These are phyloP conservation scores for Lepidium africanum DNA, from an alignment of 345 rosid genomes.

Conservation along the genomic window DNA sequence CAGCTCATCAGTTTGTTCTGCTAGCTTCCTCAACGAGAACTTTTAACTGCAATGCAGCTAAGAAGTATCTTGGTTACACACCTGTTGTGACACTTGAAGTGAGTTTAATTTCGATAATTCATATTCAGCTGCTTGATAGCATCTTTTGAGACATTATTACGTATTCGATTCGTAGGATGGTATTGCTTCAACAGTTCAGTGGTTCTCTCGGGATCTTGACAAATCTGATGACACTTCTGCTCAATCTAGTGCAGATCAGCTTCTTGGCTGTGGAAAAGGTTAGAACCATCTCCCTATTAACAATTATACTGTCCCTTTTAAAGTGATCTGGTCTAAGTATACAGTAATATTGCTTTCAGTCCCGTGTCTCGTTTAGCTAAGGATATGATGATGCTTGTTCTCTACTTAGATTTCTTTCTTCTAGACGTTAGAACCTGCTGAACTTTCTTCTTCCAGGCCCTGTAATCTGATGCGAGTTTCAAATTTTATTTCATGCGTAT, in stretches of 20 bases:
- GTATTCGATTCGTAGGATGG: constrained; percentile 56
- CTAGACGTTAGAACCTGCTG: constrained; percentile 3
- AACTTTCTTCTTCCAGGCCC: not conserved
- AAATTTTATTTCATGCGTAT: not conserved
- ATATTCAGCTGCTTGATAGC: constrained; percentile 7
- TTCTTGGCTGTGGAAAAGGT: constrained; percentile 90
- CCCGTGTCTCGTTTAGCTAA: not conserved
- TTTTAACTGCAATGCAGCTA: constrained; percentile 74
- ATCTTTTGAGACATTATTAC: not conserved
- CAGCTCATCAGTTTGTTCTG: constrained; percentile 44
- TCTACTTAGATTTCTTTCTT: not conserved
- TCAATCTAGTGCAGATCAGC: constrained; percentile 63
- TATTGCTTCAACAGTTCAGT: constrained; percentile 48
- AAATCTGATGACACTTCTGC: constrained; percentile 27
- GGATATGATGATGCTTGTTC: not conserved
- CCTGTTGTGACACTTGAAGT: constrained; percentile 66
- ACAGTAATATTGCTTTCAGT: not conserved
- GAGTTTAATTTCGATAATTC: constrained; percentile 20
- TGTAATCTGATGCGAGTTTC: not conserved
- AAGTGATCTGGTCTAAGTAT: not conserved
- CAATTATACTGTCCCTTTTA: not conserved
- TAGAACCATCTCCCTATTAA: constrained; percentile 13
- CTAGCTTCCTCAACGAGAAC: constrained; percentile 69
- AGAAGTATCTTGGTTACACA: constrained; percentile 60
- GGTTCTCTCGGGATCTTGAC: constrained; percentile 55